Evolutionary conservation across 2,329 filamentous ascomycete species (phyloP), one percentile per base, ranked within the genome.

Genomic region (Metarhizium guizhouense): DNA sequence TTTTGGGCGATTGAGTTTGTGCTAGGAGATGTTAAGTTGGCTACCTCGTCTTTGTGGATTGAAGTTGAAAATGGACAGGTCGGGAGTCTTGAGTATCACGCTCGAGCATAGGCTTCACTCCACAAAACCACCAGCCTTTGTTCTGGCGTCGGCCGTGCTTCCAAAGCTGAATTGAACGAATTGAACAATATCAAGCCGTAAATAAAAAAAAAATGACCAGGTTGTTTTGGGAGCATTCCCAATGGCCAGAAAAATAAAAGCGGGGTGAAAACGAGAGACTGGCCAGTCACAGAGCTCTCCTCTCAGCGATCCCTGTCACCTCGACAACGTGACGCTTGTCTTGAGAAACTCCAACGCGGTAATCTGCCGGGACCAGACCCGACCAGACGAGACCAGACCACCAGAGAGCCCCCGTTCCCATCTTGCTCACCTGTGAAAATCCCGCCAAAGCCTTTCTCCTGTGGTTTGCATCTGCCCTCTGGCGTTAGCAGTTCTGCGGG

Each of bases 281-380:
- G 29, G 30, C 55, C 52, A 54, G 32, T 57, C 14, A 20, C 25
- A 38, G 13, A 20, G 54, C 30, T 8, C 29, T 16, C 20, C 20
- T 29, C 20, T 20, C 7, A 51, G 16, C 34, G 1, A 50, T 47
- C 54, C 52, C 52, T 56, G 57, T 58, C 57, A 16, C 55, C 55
- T 53, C 25, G 58, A 59, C 58, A 58, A 59, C 56, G 56, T 59
- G 56, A 52, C 36, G 51, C 47, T 11, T 47, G 53, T 49, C 48
- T 52, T 20, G 20, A 36, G 40, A 34, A 36, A 50, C 50, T 36
- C 53, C 32, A 47, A 50, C 47, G 47, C 51, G 52, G 42, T 51
- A 54, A 56, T 57, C 56, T 55, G 50, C 53, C 30, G 52, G 38
- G 56, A 55, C 45, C 51, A 53, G n/a, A 52, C 32, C 43, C 25